Evolutionary conservation across 352 stramenopile species (phyloP), one percentile per base, ranked within the genome.

Genomic region (Pythium utonaiense): DNA sequence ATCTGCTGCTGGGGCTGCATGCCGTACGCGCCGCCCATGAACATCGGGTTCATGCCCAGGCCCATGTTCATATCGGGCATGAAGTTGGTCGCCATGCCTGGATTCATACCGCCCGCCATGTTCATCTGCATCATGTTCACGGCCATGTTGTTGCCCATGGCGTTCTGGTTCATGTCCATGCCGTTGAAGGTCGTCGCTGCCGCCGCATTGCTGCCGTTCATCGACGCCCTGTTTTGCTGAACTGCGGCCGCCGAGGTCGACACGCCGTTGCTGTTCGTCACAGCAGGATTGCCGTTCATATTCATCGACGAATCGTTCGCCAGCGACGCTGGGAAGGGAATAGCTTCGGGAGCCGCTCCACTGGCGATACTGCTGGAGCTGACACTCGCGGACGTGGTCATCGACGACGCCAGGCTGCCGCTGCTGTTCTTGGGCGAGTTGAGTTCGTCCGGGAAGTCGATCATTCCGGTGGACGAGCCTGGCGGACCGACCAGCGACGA

Each of bases 391-490:
- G 56, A 64, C 3, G 49, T 64, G n/a, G 49, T 64, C 48, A 53
- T 34, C 14, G 48, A 27, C 19, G 25, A 25, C 28, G 47, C 24
- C 5, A 13, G 30, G 44, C 25, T 55, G 34, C 25, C 58, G 14
- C 5, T 41, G 25, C 27, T 66, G 40, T 57, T 73, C 56, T 74
- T 83, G 25, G 84, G 80, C 40, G 85, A 90, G 52, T 95, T 91
- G n/a, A 95, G 73, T 50, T 95, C 86, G 33, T 92, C 86, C 0
- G 86, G 86, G 58, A 95, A 93, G 53, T 93, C 86, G 33, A 95
- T 93, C 61, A 93, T 85, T 4, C 77, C 85, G 5, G 74, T 73
- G 10, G 65, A 67, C 21, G 65, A 72, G 22, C 65, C 65, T 1
- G 65, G 56, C n/a, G 64, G 55, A 17, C 64, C 64, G 34, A 68